Evolutionary conservation across 805 yeast genomes (phyloP).

Genomic region (Candida easanensis): DNA sequence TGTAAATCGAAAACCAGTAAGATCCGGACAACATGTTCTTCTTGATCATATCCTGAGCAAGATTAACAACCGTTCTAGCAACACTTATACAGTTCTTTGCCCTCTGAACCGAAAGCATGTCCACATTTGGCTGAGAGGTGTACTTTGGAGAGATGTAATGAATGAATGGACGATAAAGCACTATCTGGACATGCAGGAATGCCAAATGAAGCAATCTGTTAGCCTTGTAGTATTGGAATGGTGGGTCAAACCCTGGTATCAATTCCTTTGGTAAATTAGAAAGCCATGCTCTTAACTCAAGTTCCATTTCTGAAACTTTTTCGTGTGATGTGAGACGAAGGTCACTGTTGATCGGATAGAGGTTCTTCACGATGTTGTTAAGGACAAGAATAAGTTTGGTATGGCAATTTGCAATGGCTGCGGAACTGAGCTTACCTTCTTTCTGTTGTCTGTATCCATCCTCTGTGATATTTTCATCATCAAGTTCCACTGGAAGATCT

Average conservation of each 20-base stretch:
- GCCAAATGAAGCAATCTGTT: slow-evolving; percentile 71
- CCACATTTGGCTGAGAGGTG: slow-evolving; percentile 34
- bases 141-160: slow-evolving; percentile 70
- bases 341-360: slow-evolving; percentile 61
- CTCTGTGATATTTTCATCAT: slow-evolving; percentile 80
- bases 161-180: slow-evolving; percentile 83
- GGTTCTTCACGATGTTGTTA: slow-evolving; percentile 61
- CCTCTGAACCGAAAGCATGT: slow-evolving; percentile 63
- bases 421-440: slow-evolving; percentile 58
- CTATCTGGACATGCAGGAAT: slow-evolving; percentile 73
- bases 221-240: slow-evolving; percentile 61
- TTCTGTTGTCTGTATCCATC: slow-evolving; percentile 49
- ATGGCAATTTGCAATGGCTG: slow-evolving; percentile 83
- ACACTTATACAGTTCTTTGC: slow-evolving; percentile 84
- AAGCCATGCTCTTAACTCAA: slow-evolving; percentile 70
- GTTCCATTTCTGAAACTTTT: slow-evolving; percentile 60
- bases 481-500: slow-evolving; percentile 78
- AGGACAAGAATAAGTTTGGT: slow-evolving; percentile 70
- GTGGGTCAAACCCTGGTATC: slow-evolving; percentile 68
- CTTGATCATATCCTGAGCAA: slow-evolving; percentile 77
- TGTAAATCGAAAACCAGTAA: slow-evolving; percentile 89
- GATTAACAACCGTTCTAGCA: slow-evolving; percentile 75
- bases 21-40: slow-evolving; percentile 74
- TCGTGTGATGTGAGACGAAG: slow-evolving; percentile 27
- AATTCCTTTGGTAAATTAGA: slow-evolving; percentile 66